Percentiles rank a stretch among this genome's conserved stretches.
Conservation (phyloP, 2,329 filamentous ascomycete species). For the Pyrenophora graminea region DNA sequence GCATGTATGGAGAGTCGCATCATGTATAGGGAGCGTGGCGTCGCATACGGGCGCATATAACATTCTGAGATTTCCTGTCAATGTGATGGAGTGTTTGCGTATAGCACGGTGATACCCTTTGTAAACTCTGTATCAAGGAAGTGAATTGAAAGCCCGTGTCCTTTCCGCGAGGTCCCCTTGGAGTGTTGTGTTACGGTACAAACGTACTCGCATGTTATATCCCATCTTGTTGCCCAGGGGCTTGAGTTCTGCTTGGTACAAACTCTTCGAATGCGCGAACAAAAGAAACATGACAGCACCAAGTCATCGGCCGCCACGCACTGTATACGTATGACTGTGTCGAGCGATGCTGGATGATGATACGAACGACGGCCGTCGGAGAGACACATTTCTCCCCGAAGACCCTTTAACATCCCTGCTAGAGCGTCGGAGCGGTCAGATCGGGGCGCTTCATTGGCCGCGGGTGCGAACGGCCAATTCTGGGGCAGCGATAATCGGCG, state of each 20-base stretch:
- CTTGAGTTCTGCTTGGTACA: background rate
- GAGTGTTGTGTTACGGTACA: conserved; percentile 5
- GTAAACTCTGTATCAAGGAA: background rate
- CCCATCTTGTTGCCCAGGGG: too few species aligned
- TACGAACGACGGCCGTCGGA: conserved; percentile 17
- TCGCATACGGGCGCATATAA: conserved; percentile 25
- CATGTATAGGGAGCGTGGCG: conserved; percentile 32
- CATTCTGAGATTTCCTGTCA: conserved; percentile 9
- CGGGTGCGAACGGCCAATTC: conserved; percentile 8
- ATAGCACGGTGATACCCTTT: background rate
- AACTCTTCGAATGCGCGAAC: background rate
- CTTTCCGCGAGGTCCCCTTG: background rate
- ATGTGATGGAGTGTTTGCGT: conserved; percentile 5
- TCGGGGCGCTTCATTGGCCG: conserved; percentile 9
- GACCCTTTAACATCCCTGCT: conserved; percentile 13
- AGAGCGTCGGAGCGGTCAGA: background rate
- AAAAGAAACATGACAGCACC: background rate
- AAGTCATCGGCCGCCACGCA: background rate
- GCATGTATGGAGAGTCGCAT: conserved; percentile 31
- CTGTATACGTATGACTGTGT: conserved; percentile 13
- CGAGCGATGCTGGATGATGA: background rate
- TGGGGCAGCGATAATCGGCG: conserved; percentile 20
- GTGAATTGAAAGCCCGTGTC: background rate
- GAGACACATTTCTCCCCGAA: conserved; percentile 26
- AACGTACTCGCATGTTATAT: too few species aligned